These are phyloP conservation scores for Boletus subparvulus DNA, from an alignment of 768 basidiomycete genomes.

Conservation along the genomic window DNA sequence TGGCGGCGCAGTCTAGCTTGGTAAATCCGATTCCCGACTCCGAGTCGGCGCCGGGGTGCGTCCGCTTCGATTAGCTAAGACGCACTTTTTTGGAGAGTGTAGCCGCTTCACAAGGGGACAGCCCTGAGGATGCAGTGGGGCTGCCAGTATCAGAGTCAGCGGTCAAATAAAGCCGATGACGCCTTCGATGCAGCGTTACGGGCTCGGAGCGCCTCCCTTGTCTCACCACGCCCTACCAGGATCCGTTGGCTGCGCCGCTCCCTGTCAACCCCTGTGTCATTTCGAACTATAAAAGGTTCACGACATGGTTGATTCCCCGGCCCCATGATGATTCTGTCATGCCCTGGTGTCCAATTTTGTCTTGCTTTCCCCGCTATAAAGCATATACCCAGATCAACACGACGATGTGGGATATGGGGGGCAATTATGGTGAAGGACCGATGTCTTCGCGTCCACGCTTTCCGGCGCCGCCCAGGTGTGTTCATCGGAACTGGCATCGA, in stretches of 20 bases:
- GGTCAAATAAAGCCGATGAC: conserved; percentile 32
- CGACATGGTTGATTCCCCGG: not conserved
- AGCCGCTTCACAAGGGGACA: conserved; percentile 5
- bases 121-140: not conserved
- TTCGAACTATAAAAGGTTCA: conserved; percentile 27
- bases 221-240: conserved; percentile 27
- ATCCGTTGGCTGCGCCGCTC: conserved; percentile 20
- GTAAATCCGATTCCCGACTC: not conserved
- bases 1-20: too few relatives aligned
- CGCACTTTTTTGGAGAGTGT: conserved; percentile 14
- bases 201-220: conserved; percentile 7
- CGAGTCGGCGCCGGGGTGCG: not conserved
- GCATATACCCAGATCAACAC: conserved; percentile 34
- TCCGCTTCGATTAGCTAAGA: conserved; percentile 20
- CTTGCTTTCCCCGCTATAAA: conserved; percentile 34
- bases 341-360: conserved; percentile 32
- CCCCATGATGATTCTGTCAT: conserved; percentile 19
- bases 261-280: conserved; percentile 16
- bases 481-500: not conserved
- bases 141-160: conserved; percentile 6
- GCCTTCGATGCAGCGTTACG: conserved; percentile 21
- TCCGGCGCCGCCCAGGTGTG: conserved; percentile 20
- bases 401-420: conserved; percentile 30
- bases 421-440: conserved; percentile 12
- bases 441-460: conserved; percentile 14